phyloP scores from a whole-genome alignment of 495 filamentous ascomycete genomes.

The Aspergillus haitiensis region DNA sequence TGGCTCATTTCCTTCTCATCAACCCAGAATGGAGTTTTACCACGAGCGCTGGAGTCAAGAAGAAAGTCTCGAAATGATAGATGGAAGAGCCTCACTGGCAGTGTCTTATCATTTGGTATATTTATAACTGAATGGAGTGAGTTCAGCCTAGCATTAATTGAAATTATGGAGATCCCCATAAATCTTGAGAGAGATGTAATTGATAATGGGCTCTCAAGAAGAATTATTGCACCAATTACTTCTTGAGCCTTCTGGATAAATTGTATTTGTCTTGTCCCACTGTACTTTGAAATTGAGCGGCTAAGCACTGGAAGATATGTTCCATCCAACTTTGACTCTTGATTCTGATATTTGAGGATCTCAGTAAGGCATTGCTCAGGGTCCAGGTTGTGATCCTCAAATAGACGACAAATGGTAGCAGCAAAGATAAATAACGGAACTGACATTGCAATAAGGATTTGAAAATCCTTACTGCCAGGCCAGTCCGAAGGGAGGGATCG shows the following conservation, averaged over 20 bases:
- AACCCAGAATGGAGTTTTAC: constrained; percentile 28
- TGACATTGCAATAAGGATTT: constrained; percentile 16
- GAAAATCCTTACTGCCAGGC: constrained; percentile 32
- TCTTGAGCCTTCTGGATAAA: constrained; percentile 9
- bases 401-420: constrained; percentile 29
- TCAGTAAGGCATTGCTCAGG: constrained; percentile 16
- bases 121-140: background rate
- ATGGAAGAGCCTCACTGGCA: constrained; percentile 17
- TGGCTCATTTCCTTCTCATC: constrained; percentile 22
- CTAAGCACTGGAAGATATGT: background rate
- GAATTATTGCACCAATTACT: background rate
- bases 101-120: background rate
- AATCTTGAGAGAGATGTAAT: background rate
- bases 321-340: no score
- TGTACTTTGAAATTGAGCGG: constrained; percentile 26
- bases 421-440: constrained; percentile 36
- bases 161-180: no score
- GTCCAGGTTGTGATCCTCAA: constrained; percentile 17
- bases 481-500: constrained; percentile 32
- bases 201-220: background rate
- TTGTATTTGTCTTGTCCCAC: constrained; percentile 22
- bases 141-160: background rate
- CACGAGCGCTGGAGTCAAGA: constrained; percentile 11
- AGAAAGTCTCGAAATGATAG: constrained; percentile 30
- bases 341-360: constrained; percentile 23